Evolutionary conservation across 768 basidiomycete species (phyloP).

Genomic region (Naganishia onofrii): DNA sequence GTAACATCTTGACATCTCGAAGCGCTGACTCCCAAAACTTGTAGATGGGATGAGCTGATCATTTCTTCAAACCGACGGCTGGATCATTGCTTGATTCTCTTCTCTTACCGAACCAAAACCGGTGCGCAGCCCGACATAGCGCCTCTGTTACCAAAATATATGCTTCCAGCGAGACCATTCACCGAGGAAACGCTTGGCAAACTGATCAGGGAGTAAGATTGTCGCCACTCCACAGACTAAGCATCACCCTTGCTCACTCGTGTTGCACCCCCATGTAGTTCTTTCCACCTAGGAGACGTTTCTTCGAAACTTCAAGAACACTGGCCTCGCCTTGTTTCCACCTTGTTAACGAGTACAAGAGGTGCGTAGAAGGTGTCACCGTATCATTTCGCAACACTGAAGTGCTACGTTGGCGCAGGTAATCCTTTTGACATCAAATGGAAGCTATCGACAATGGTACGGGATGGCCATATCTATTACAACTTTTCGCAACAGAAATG

Average conservation of each 20-base stretch:
- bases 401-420: not conserved
- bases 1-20: no score
- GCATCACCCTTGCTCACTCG: not conserved
- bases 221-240: no score
- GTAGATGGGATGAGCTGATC: constrained; percentile 26
- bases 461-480: constrained; percentile 8
- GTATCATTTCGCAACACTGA: not conserved
- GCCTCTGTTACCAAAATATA: constrained; percentile 3
- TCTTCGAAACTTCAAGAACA: not conserved
- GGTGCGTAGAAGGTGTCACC: not conserved
- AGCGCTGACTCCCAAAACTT: not conserved
- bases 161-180: constrained; percentile 30
- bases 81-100: constrained; percentile 36
- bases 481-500: constrained; percentile 14
- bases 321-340: not conserved
- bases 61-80: constrained; percentile 21
- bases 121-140: constrained; percentile 17
- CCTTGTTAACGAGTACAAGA: not conserved
- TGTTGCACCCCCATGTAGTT: not conserved
- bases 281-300: constrained; percentile 21
- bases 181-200: not conserved
- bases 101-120: constrained; percentile 34
- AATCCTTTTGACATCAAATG: constrained; percentile 16
- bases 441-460: constrained; percentile 7
- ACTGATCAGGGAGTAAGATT: constrained; percentile 4